Evolutionary conservation across 176 grass and related monocot genomes (phyloP).

Genomic region (Coix lacrymajobi): DNA sequence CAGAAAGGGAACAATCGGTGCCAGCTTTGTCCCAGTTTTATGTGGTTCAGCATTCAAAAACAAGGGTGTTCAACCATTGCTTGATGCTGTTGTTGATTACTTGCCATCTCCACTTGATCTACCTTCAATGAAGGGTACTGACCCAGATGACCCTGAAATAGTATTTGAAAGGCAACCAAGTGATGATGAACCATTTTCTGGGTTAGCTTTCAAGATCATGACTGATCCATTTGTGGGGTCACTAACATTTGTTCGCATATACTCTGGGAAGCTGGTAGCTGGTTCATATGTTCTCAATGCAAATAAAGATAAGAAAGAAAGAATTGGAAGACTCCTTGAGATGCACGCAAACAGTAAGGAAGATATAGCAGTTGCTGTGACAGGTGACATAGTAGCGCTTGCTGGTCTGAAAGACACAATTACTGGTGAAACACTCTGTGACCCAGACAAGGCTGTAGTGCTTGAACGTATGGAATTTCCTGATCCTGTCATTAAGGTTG

Average conservation of each 20-base stretch:
- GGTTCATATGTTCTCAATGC: constrained; percentile 95
- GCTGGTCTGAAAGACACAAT: constrained; percentile 96
- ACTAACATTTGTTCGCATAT: constrained; percentile 92
- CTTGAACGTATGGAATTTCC: constrained; percentile 99
- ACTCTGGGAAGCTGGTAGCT: constrained; percentile 73
- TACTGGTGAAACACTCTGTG: constrained; percentile 89
- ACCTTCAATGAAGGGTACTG: constrained; percentile 89
- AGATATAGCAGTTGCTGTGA: constrained; percentile 66
- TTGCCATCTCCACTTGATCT: constrained; percentile 84
- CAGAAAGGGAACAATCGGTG: constrained; percentile 77
- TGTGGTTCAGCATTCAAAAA: constrained; percentile 99
- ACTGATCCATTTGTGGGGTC: constrained; percentile 91
- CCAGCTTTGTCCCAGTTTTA: constrained; percentile 84
- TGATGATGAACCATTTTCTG: constrained; percentile 88
- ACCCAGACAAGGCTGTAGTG: constrained; percentile 73
- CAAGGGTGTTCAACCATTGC: constrained; percentile 92
- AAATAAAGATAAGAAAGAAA: constrained; percentile 97
- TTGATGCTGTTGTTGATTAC: constrained; percentile 97
- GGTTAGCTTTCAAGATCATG: constrained; percentile 99
- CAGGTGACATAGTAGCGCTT: constrained; percentile 95
- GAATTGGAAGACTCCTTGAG: constrained; percentile 90
- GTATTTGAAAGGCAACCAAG: constrained; percentile 55
- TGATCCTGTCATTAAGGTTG: constrained; percentile 98
- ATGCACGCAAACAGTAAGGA: constrained; percentile 99
- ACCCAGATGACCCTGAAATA: constrained; percentile 71